phyloP scores from a whole-genome alignment of 192 early-diverging fungal genomes.

The Ramicandelaber brevisporus region DNA sequence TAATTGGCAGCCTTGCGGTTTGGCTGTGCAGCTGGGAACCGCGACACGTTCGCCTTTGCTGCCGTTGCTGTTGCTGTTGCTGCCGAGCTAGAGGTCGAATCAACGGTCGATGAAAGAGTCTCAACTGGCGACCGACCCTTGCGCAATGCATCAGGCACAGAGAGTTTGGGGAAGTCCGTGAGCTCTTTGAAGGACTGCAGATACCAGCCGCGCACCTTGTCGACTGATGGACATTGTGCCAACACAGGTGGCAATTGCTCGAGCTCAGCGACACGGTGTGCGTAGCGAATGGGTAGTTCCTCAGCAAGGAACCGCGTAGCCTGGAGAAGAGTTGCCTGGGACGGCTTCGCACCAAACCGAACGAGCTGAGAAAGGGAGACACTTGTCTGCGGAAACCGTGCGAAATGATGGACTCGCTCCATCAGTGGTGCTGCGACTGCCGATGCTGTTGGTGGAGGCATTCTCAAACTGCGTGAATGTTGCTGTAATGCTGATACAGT shows the following conservation, averaged over 20 bases:
- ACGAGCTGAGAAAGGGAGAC: slow-evolving; percentile 89
- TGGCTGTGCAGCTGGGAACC: no score
- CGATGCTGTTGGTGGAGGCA: slow-evolving; percentile 42
- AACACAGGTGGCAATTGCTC: slow-evolving; percentile 69
- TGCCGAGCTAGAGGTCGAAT: no score
- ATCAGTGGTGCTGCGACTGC: no score
- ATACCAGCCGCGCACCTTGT: slow-evolving; percentile 87
- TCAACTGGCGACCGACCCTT: no score
- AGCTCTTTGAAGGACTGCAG: slow-evolving; percentile 59
- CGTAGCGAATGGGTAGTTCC: slow-evolving; percentile 80
- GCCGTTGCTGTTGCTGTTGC: no score
- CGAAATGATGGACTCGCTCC: no score
- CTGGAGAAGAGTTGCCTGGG: slow-evolving; percentile 41
- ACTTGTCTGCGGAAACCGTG: slow-evolving; percentile 68
- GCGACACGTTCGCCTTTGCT: no score
- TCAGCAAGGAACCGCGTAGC: slow-evolving; percentile 57
- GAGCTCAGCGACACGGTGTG: slow-evolving; percentile 83
- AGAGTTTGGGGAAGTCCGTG: slow-evolving; percentile 11
- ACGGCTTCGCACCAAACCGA: slow-evolving; percentile 73
- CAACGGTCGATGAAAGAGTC: no score
- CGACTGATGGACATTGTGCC: slow-evolving; percentile 68
- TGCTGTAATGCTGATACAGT: no score
- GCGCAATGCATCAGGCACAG: no score
- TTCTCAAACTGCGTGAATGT: no score
- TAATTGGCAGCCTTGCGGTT: no score